Evolutionary conservation across 768 basidiomycete species (phyloP), one percentile per base, ranked within the genome.

Genomic region (Cubamyces sp.): DNA sequence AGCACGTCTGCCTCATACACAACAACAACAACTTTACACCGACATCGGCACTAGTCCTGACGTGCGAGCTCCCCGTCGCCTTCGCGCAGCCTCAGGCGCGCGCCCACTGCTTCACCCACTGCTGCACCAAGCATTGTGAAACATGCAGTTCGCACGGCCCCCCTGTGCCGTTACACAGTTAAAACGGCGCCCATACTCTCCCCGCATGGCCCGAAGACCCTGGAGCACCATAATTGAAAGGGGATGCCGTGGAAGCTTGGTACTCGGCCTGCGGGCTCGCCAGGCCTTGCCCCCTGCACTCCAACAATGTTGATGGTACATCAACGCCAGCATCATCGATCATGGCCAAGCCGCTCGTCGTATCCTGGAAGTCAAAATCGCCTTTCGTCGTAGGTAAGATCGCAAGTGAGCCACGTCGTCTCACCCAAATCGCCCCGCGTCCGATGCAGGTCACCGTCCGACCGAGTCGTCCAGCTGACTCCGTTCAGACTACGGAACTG

Each of bases 321-420:
- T 60, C 57, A 62, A 64, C 58, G 54, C 57, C 58, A 55, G 47
- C 63, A 64, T 64, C 63, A 64, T 54, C 52, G 43, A 64, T 64
- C 63, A 60, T 21, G 19, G 42, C 28, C 25, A 57, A 54, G 48
- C 58, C 59, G 63, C 58, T 45, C 49, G 28, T 37, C 28, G 34
- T 40, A 39, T 34, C 53, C 53, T 59, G 57, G 57, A 49, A 19
- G 45, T 42, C 34, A 43, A 34, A 56, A 52, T 30, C 42, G 21
- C 58, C 50, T 14, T 59, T 30, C 43, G 15, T 26, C 46, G 52
- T 19, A 41, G 34, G 46, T n/a, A 41, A 18, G 53, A 54, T 49
- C 30, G 60, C 52, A 28, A 41, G 14, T 34, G 53, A 19, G 43
- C 28, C 28, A 39, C 34, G 19, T 37, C 37, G 37, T 25, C 1